Evolutionary conservation across 305 asterid genomes (phyloP).

Genomic region (Coffea humblotiana): DNA sequence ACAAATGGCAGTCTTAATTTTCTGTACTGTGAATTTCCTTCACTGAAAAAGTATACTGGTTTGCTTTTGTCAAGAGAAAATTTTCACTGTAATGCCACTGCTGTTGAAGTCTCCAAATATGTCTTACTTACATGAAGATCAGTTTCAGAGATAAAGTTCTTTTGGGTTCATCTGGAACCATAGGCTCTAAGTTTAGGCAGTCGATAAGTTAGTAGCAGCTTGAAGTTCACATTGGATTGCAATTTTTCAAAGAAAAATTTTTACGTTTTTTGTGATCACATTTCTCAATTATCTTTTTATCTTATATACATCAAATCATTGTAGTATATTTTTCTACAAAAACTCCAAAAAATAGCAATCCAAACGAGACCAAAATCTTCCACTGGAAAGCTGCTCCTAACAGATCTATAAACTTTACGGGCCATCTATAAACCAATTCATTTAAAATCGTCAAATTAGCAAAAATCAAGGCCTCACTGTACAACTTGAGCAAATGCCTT

Average conservation of each 20-base stretch:
- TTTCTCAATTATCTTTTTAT: too few relatives aligned
- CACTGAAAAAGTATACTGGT: not conserved
- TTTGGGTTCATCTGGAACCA: not conserved
- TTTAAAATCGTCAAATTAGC: not conserved
- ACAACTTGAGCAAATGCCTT: not conserved
- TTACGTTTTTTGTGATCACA: too few relatives aligned
- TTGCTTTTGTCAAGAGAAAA: not conserved
- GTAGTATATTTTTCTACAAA: too few relatives aligned
- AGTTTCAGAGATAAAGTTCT: not conserved
- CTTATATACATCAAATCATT: too few relatives aligned
- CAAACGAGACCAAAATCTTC: not conserved
- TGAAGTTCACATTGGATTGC: not conserved
- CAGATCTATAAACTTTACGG: not conserved
- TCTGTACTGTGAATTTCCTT: not conserved
- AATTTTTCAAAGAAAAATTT: too few relatives aligned
- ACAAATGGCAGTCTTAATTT: not conserved
- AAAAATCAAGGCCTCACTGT: not conserved
- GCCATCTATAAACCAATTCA: not conserved
- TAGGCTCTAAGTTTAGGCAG: not conserved
- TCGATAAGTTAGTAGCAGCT: not conserved
- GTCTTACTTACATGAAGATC: not conserved
- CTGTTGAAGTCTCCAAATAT: not conserved
- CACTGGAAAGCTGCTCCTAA: not conserved
- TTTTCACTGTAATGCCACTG: not conserved
- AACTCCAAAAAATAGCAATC: too few relatives aligned